phyloP scores from a whole-genome alignment of 164 flowering plant species.

The Brasenia schreberi region DNA sequence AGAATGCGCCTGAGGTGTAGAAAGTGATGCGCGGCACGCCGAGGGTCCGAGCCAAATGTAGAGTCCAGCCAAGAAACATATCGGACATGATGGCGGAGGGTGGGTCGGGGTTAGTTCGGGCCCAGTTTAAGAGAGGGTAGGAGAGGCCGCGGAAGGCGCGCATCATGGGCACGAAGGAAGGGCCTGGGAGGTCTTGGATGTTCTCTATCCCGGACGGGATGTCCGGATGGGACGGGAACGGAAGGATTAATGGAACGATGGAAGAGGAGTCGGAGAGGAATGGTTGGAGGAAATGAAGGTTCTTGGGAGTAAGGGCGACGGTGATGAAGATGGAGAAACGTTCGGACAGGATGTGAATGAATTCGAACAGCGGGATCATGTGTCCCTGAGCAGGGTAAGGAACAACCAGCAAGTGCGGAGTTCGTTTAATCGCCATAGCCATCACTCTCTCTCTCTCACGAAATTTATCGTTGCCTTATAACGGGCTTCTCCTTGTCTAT shows the following conservation, averaged over 20 bases:
- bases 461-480: too few species aligned
- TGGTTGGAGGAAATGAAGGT: conserved; percentile 29
- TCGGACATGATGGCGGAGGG: conserved; percentile 48
- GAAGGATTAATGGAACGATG: conserved; percentile 30
- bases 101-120: conserved; percentile 27
- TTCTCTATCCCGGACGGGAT: conserved; percentile 42
- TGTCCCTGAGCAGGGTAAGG: conserved; percentile 79
- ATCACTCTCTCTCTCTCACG: too few species aligned
- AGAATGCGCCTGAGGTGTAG: conserved; percentile 16
- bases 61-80: conserved; percentile 30
- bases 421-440: too few species aligned
- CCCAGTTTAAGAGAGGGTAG: conserved; percentile 31
- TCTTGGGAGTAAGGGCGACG: conserved; percentile 45
- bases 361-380: conserved; percentile 47
- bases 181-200: conserved; percentile 28
- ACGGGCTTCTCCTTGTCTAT: too few species aligned
- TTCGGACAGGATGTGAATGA: conserved; percentile 32
- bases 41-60: conserved; percentile 13
- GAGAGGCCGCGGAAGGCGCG: conserved; percentile 18
- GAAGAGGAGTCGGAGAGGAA: conserved; percentile 25
- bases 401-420: conserved; percentile 37
- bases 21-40: conserved; percentile 18
- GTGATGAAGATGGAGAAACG: conserved; percentile 36
- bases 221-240: conserved; percentile 39
- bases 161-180: conserved; percentile 16